Percentiles rank a stretch among this genome's conserved stretches.
phyloP scores from a whole-genome alignment of 2,329 filamentous ascomycete species.

The Lachnellula cervina region DNA sequence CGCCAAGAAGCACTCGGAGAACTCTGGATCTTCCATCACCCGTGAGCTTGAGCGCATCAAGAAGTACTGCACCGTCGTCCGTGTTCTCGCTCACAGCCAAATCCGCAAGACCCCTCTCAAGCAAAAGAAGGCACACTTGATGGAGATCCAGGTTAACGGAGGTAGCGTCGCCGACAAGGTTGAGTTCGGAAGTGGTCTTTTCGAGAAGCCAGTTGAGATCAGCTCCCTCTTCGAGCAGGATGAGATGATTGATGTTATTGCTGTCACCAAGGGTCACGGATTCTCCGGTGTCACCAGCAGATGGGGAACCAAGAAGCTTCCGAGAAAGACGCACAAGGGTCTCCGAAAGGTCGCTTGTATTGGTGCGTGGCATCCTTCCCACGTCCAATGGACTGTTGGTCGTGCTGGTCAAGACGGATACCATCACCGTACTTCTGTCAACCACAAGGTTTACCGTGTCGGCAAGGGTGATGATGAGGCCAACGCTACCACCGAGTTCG shows the following conservation, averaged over 20 bases:
- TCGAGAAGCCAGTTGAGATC: constrained; percentile 98
- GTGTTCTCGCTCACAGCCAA: constrained; percentile 98
- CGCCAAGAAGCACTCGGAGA: constrained; percentile 99
- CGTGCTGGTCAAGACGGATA: constrained; percentile 99
- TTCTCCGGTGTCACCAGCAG: constrained; percentile 94
- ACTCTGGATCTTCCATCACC: constrained; percentile 82
- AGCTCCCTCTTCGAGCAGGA: constrained; percentile 97
- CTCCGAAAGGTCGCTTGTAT: constrained; percentile 99
- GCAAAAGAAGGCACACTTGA: constrained; percentile 99
- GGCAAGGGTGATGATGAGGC: constrained; percentile 87
- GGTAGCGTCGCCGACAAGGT: constrained; percentile 96
- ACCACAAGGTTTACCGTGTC: constrained; percentile 99
- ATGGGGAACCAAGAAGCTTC: constrained; percentile 99
- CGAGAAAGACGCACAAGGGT: constrained; percentile 99
- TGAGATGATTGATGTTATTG: constrained; percentile 99
- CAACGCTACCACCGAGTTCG: constrained; percentile 91
- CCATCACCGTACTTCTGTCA: constrained; percentile 99
- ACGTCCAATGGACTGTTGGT: constrained; percentile 99
- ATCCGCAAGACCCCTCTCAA: constrained; percentile 98
- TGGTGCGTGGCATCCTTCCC: constrained; percentile 99
- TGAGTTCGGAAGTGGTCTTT: constrained; percentile 87
- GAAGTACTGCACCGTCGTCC: constrained; percentile 99
- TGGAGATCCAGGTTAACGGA: constrained; percentile 99
- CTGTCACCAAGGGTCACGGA: constrained; percentile 99
- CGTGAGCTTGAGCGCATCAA: constrained; percentile 99